Base-by-base conservation (phyloP, 352 stramenopile genomes). In the Pythium apleroticum region DNA sequence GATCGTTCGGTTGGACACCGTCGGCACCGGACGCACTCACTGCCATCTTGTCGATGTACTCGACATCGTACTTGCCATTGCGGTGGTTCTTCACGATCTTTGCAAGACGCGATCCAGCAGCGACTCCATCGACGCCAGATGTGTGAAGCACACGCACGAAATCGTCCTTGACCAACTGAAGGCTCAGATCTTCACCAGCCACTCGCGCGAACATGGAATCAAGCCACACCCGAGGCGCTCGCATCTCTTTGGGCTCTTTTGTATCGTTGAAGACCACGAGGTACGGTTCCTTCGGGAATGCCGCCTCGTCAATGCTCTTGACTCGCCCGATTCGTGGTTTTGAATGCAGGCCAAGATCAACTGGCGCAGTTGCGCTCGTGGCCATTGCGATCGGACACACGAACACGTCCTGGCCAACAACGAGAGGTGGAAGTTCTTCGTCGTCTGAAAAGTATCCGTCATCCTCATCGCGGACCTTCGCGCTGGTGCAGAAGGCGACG, bases 41-140 rank as follows among this genome's bases (percentile, higher is more conserved):
- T 11, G 27, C 27, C 1, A 63, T 60, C 4, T 57, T 63, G 61
- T 89, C 81, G 2, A 86, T 12, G 46, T 76, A 88, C 60, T 66
- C 57, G n/a, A 90, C 59, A 19, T 81, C 69, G 50, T 90, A 90
- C 28, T 65, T 69, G 4, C 72, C 78, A 63, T 85, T 84, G 22
- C 78, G 72, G 30, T 78, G 57, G 28, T 74, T 78, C 37, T 73
- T 68, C 0, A 64, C 27, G 43, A 90, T 65, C 39, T 73, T 73
- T 33, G 69, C 81, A 22, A 65, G 61, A 3, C 70, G 77, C 12
- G 50, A 49, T 31, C 45, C 43, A 28, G 14, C 31, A 1, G 25
- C 30, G 17, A 19, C 45, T 12, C 10, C 28, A 12, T 22, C 20
- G 45, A 17, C 30, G 39, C 52, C n/a, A 2, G 1, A n/a, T n/a